Base-by-base conservation (phyloP, 257 asterid genomes). In the Solanum pimpinellifolium region DNA sequence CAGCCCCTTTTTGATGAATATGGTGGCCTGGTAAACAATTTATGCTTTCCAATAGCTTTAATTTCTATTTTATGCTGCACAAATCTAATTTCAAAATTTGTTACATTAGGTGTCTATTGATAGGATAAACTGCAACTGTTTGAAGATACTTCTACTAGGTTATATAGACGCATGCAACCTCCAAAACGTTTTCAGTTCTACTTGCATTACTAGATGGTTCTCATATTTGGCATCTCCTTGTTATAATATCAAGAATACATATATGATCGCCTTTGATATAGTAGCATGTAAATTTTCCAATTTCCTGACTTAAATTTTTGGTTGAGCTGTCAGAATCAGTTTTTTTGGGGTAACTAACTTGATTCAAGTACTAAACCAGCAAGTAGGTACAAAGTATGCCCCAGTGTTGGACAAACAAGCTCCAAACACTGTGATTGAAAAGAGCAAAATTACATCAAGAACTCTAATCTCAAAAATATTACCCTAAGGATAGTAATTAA, bases 1-100 rank as follows among this genome's bases (percentile, higher is more conserved):
- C 94, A 2, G 98, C 98, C 52, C 52, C 96, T 95, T 88, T 95
- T 94, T 92, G 99, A 95, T 91, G 99, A 95, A 89, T 95, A 91
- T 91, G 95, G 98, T 74, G 99, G 98, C 91, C 84, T 94, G 98
- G 98, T 97, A 95, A 89, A 89, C 41, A n/a, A 52, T 37, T 73
- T 70, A 14, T n/a, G 83, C 83, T 42, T 42, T 77, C 27, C 62
- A 42, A 60, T 13, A n/a, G n/a, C 83, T 77, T 77, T 77, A 42
- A 14, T n/a, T 42, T 77, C 60, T 76, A 42, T n/a, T n/a, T 41
- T 76, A 35, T 77, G 20, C n/a, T 14, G n/a, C 83, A 77, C 18
- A 73, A 35, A 20, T 73, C 4, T 35, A 20, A 37, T 73, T 73
- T 29, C 80, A 15, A 10, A 73, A 35, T 73, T 73, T 27, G 49